A percentile compares a stretch with the other conserved stretches of the same genome.
Conservation (phyloP, 2,329 filamentous ascomycete species). For the Arthroderma sp. region DNA sequence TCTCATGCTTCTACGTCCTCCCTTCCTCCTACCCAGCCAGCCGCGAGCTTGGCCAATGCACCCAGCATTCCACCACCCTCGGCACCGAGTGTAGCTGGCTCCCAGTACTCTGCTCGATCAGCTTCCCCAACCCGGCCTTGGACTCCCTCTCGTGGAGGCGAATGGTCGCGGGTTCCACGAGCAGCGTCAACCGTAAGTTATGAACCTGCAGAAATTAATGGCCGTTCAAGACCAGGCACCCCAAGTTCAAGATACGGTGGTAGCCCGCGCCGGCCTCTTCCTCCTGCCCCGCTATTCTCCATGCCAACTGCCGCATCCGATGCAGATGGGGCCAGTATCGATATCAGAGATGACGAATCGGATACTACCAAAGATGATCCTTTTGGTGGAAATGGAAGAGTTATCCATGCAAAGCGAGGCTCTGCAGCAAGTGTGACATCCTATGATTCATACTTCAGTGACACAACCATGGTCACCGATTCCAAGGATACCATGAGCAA, state of each 20-base stretch:
- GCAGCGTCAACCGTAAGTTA: slow-evolving; percentile 51
- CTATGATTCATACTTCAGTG: slow-evolving; percentile 49
- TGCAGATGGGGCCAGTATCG: slow-evolving; percentile 30
- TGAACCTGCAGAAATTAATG: slow-evolving; percentile 79
- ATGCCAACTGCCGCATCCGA: slow-evolving; percentile 31
- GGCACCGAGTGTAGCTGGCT: slow-evolving; percentile 20
- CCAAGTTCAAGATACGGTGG: slow-evolving; percentile 80
- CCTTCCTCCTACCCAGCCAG: slow-evolving; percentile 23
- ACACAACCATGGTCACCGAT: slow-evolving; percentile 45
- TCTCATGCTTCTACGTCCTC: slow-evolving; percentile 20
- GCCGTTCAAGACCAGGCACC: slow-evolving; percentile 77
- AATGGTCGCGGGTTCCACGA: slow-evolving; percentile 59
- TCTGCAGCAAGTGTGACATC: slow-evolving; percentile 46
- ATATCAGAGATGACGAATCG: slow-evolving; percentile 35
- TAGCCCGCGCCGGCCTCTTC: slow-evolving; percentile 73
- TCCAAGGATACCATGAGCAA: slow-evolving; percentile 32
- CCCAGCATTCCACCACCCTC: slow-evolving; percentile 30
- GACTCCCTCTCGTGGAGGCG: slow-evolving; percentile 42
- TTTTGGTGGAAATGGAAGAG: slow-evolving; percentile 43
- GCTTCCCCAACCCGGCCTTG: slow-evolving; percentile 38
- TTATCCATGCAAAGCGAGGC: slow-evolving; percentile 39
- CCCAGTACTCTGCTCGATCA: slow-evolving; percentile 26
- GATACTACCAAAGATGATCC: slow-evolving; percentile 60
- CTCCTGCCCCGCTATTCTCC: slow-evolving; percentile 75
- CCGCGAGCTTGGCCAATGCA: slow-evolving; percentile 29